phyloP scores from a whole-genome alignment of 306 rosid genomes.

The Trichosanthes truncata region DNA sequence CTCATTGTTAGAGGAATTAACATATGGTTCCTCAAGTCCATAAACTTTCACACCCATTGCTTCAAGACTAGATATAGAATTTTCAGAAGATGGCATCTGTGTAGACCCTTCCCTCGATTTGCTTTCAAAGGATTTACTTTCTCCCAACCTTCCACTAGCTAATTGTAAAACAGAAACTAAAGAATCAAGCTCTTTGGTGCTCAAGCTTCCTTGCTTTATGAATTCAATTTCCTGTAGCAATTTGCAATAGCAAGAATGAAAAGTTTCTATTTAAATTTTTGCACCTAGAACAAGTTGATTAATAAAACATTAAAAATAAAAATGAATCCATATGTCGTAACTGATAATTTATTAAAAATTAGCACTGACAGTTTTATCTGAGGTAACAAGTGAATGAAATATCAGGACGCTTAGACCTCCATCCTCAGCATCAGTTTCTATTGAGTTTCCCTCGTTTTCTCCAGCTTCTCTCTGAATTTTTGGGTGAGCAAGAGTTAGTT shows the following conservation, averaged over 20 bases:
- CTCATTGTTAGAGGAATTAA: constrained; percentile 27
- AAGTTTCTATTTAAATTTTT: neutral
- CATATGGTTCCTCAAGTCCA: constrained; percentile 45
- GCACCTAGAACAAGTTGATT: neutral
- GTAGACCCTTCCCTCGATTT: constrained; percentile 35
- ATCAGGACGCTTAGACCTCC: constrained; percentile 50
- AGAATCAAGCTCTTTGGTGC: constrained; percentile 67
- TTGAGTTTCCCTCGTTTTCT: constrained; percentile 21
- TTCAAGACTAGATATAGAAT: constrained; percentile 60
- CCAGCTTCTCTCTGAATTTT: constrained; percentile 29
- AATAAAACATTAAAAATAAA: neutral
- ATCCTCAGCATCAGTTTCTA: constrained; percentile 26
- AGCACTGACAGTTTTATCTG: constrained; percentile 67
- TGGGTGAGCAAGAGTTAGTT: constrained; percentile 49
- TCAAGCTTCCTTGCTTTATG: constrained; percentile 58
- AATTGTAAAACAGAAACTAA: constrained; percentile 62
- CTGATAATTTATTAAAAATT: neutral
- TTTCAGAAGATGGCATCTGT: constrained; percentile 44
- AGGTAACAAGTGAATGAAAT: constrained; percentile 50
- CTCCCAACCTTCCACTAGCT: constrained; percentile 51
- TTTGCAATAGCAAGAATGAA: constrained; percentile 10
- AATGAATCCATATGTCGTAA: neutral
- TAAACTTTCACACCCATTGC: constrained; percentile 79
- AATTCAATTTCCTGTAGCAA: constrained; percentile 79
- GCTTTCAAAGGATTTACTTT: constrained; percentile 28